A percentile compares a stretch with the other conserved stretches of the same genome.
phyloP scores from a whole-genome alignment of 1,284 basidiomycete species.

The Tilletia caries region DNA sequence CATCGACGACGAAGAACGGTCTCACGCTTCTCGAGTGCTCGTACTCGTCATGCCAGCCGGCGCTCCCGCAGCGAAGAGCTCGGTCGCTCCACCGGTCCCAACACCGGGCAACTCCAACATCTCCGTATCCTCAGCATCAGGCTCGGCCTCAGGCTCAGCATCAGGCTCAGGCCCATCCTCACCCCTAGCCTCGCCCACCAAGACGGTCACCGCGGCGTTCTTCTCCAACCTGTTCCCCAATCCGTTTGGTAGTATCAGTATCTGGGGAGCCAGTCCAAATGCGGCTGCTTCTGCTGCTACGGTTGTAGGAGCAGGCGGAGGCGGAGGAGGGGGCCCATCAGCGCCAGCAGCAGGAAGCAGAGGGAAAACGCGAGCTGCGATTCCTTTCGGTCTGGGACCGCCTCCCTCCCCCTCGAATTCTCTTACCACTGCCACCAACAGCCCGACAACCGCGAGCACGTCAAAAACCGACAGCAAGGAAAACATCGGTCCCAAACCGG shows the following conservation, averaged over 20 bases:
- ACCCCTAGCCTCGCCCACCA: background rate
- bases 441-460: background rate
- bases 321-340: background rate
- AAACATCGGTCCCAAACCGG: background rate
- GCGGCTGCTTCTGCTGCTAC: no score
- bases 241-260: background rate
- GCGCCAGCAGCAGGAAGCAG: background rate
- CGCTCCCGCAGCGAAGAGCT: no score
- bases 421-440: no score
- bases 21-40: no score
- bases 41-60: no score
- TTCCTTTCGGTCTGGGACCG: constrained; percentile 1
- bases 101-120: no score
- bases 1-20: no score
- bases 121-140: background rate
- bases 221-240: background rate
- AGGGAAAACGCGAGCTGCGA: background rate
- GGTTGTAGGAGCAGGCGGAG: background rate
- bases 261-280: background rate
- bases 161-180: background rate
- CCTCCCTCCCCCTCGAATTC: background rate
- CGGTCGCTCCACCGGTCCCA: no score
- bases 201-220: background rate
- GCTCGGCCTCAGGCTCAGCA: background rate
- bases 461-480: background rate